These are phyloP conservation scores for Chrysanthemum lavandulifolium DNA, from an alignment of 129 eudicot genomes.

Conservation along the genomic window DNA sequence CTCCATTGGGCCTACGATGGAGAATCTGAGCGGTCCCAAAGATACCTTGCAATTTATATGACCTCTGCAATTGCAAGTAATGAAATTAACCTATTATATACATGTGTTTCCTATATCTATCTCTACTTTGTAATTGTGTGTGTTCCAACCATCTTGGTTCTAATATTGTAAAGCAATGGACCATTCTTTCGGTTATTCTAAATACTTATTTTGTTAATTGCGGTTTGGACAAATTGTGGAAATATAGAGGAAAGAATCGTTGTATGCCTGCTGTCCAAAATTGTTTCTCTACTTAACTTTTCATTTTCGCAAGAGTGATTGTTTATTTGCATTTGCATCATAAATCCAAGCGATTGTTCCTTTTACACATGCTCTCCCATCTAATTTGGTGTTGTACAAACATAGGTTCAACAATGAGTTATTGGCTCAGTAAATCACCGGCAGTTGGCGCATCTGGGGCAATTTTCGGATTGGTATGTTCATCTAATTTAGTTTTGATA, in stretches of 20 bases:
- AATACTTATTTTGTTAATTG: too few relatives aligned
- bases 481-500: neutral
- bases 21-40: conserved; percentile 72
- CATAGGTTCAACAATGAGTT: conserved; percentile 85
- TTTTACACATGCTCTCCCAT: neutral
- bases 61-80: conserved; percentile 90
- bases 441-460: conserved; percentile 99
- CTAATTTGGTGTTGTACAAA: conserved; percentile 22
- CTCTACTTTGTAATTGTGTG: neutral
- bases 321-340: conserved; percentile 7
- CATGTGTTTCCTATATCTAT: neutral
- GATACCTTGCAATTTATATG: conserved; percentile 69
- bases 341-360: neutral
- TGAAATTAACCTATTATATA: neutral
- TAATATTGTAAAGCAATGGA: too few relatives aligned
- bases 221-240: neutral
- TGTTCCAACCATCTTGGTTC: neutral
- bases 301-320: neutral
- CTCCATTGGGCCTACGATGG: conserved; percentile 85
- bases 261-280: neutral
- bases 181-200: too few relatives aligned
- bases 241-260: neutral
- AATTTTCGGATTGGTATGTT: conserved; percentile 82
- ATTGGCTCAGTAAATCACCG: conserved; percentile 74
- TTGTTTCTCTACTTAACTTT: neutral